Evolutionary conservation across 768 basidiomycete species (phyloP), one percentile per base, ranked within the genome.

Genomic region (Trametopsis cervina): DNA sequence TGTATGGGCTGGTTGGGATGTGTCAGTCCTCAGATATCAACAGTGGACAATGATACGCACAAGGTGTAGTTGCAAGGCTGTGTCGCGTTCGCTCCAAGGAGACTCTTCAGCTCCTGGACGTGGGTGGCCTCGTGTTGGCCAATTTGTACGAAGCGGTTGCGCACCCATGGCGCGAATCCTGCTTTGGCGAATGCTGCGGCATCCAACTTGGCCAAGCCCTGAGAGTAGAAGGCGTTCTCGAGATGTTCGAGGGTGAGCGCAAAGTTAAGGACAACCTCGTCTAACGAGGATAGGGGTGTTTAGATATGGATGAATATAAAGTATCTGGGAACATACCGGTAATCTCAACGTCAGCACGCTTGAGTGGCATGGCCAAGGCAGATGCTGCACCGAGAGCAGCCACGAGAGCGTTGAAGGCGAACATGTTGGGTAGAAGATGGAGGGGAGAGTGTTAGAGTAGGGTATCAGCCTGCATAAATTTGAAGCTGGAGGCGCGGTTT

Each of bases 11-110:
- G 50, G 17, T 4, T 5, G 7, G 17, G 9, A 33, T 33, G 29
- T n/a, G 15, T 33, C 9, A 33, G 29, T 33, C 9, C 29, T 7
- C 29, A 33, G 29, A 33, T 7, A 33, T 7, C 9, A 33, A 33
- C 7, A 15, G 29, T 7, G 29, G 29, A 33, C 9, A 15, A 33
- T 33, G 15, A 7, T 7, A 65, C 75, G 42, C 49, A 80, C 78
- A 85, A 83, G 38, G 57, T 57, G 63, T 88, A 87, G 15, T 69
- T 62, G 68, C 85, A 87, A 3, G 77, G 66, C 57, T 72, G 47
- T 12, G 75, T 67, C 7, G 76, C 72, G 4, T 67, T 61, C 21
- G 63, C 66, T 1, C 74, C 72, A 29, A 83, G 64, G 0, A 69
- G 69, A 5, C 49, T 55, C 6, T 75, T 63, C 23, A 85, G 67